Percentiles rank a stretch among this genome's conserved stretches.
These are phyloP conservation scores for Trichophyton schoenleinii DNA, from an alignment of 2,329 filamentous ascomycete genomes.

Conservation along the genomic window DNA sequence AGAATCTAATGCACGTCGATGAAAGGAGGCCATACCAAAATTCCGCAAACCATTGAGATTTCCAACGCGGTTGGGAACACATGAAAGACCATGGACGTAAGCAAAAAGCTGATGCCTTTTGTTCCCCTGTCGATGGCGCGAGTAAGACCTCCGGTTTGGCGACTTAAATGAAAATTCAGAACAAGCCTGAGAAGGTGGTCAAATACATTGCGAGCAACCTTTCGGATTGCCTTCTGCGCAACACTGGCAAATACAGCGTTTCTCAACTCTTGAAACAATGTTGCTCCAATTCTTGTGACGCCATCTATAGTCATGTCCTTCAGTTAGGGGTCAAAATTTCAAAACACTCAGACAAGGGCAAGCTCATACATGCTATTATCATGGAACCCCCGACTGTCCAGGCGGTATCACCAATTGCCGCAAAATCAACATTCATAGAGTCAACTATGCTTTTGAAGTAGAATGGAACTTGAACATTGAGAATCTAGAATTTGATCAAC, in stretches of 20 bases:
- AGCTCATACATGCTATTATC: slow-evolving; percentile 63
- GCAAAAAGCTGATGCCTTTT: slow-evolving; percentile 92
- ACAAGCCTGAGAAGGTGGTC: slow-evolving; percentile 79
- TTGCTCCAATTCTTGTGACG: slow-evolving; percentile 72
- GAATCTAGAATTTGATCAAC: slow-evolving; percentile 36
- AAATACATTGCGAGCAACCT: slow-evolving; percentile 84
- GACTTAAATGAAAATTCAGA: slow-evolving; percentile 81
- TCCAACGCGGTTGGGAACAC: slow-evolving; percentile 87
- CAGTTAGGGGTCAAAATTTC: neutral
- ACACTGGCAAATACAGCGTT: slow-evolving; percentile 97
- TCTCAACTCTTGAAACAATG: slow-evolving; percentile 80
- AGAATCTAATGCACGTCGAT: neutral
- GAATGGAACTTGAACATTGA: slow-evolving; percentile 97
- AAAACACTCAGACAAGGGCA: neutral
- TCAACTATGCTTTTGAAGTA: slow-evolving; percentile 99
- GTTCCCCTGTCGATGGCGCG: slow-evolving; percentile 92
- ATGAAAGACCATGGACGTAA: slow-evolving; percentile 98
- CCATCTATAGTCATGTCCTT: slow-evolving; percentile 46
- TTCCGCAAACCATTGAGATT: slow-evolving; percentile 90
- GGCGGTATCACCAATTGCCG: slow-evolving; percentile 74
- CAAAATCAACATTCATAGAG: slow-evolving; percentile 90
- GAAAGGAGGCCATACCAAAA: slow-evolving; percentile 44
- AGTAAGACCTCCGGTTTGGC: slow-evolving; percentile 89
- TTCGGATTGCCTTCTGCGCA: slow-evolving; percentile 88
- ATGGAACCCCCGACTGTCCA: slow-evolving; percentile 81